phyloP scores from a whole-genome alignment of 768 basidiomycete species.

The Naganishia randhawae region DNA sequence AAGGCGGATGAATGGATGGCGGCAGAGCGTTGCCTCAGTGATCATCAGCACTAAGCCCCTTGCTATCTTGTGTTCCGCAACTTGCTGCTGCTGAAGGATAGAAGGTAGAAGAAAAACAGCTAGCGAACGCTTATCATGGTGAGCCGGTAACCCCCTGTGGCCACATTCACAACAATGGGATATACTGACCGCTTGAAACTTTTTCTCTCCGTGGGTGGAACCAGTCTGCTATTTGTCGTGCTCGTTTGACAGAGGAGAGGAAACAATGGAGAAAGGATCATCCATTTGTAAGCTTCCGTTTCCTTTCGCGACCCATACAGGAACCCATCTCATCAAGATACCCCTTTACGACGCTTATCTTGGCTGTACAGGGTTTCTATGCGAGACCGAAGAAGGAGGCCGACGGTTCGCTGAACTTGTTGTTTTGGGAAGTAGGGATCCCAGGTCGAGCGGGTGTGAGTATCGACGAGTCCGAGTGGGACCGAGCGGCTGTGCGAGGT shows the following conservation, averaged over 20 bases:
- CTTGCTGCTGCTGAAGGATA: no score
- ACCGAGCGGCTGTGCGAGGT: background rate
- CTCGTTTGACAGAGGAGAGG: constrained; percentile 89
- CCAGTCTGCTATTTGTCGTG: constrained; percentile 62
- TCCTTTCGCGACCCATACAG: no score
- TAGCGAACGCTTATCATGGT: background rate
- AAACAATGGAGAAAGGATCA: constrained; percentile 99
- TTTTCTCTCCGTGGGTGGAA: background rate
- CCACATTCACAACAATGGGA: background rate
- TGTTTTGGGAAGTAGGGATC: constrained; percentile 99
- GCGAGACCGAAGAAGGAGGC: constrained; percentile 84
- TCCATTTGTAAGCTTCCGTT: constrained; percentile 70
- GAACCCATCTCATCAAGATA: no score
- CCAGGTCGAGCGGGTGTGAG: constrained; percentile 84
- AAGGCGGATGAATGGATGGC: background rate
- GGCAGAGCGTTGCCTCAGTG: no score
- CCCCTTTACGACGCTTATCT: background rate
- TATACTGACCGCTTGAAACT: background rate
- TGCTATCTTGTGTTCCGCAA: no score
- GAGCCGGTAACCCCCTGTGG: background rate
- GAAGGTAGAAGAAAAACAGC: background rate
- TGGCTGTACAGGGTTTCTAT: constrained; percentile 77
- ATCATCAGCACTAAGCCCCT: no score
- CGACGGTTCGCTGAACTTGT: constrained; percentile 91
- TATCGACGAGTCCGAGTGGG: constrained; percentile 29